phyloP scores from a whole-genome alignment of 2,329 filamentous ascomycete genomes.

The Lasiodiplodia sp. region DNA sequence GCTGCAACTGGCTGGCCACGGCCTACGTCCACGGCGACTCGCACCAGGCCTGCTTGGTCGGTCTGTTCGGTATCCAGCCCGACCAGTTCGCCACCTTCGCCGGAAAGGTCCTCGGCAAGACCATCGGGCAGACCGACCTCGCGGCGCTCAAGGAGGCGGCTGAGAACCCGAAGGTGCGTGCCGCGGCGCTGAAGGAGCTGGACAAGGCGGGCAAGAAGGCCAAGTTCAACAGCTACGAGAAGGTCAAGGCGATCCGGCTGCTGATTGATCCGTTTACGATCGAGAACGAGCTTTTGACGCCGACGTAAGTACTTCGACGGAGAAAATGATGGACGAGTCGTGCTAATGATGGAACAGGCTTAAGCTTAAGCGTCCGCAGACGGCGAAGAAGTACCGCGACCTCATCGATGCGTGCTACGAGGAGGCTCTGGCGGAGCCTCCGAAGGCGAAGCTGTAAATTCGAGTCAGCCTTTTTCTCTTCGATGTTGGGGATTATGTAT shows the following conservation, averaged over 20 bases:
- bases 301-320: slow-evolving; percentile 70
- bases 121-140: slow-evolving; percentile 69
- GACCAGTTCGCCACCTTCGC: slow-evolving; percentile 83
- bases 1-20: slow-evolving; percentile 76
- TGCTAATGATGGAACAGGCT: slow-evolving; percentile 56
- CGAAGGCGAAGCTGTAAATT: slow-evolving; percentile 57
- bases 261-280: slow-evolving; percentile 90
- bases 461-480: background rate
- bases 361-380: slow-evolving; percentile 75
- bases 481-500: background rate
- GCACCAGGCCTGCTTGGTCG: slow-evolving; percentile 81
- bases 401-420: slow-evolving; percentile 68
- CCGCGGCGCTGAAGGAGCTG: slow-evolving; percentile 78
- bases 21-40: slow-evolving; percentile 92
- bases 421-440: slow-evolving; percentile 55
- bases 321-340: background rate
- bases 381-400: slow-evolving; percentile 66
- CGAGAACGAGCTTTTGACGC: slow-evolving; percentile 88
- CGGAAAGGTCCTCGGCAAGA: slow-evolving; percentile 74
- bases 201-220: slow-evolving; percentile 79
- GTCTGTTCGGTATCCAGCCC: slow-evolving; percentile 86
- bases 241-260: slow-evolving; percentile 75
- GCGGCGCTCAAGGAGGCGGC: slow-evolving; percentile 72
- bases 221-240: slow-evolving; percentile 93
- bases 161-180: slow-evolving; percentile 72